Evolutionary conservation across 306 rosid species (phyloP), one percentile per base, ranked within the genome.

Genomic region (Dryas octopetala): DNA sequence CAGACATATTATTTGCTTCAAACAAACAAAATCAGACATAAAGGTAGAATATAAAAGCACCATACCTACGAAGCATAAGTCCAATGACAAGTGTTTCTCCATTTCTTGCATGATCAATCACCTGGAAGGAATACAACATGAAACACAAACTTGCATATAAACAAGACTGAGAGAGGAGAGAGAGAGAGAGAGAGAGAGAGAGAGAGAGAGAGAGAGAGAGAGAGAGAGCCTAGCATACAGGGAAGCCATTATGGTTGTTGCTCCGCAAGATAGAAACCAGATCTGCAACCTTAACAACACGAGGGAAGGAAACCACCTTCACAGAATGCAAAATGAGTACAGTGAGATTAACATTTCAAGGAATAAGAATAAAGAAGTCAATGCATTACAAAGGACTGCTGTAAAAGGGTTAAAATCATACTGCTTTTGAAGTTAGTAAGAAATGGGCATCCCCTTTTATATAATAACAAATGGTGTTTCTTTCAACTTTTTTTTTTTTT

Each of bases 231-330:
- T 19, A 7, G 62, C 97, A 84, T 90, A 95, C 97, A n/a, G 99
- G 99, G 78, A 89, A 95, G 78, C 99, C 99, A 52, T 95, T 92
- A 80, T 95, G 97, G 51, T 82, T 61, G 85, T 95, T 95, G 96
- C 97, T 87, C 79, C 50, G 85, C 74, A 95, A 79, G 83, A 95
- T 95, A 68, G 92, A 84, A 80, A 86, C 87, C 78, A 92, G 78
- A 72, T 95, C 97, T 66, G 99, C 91, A 84, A 95, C 97, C 96
- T 92, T 95, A 61, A 81, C 93, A 74, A 95, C 87, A 44, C 97
- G 97, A 57, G 99, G 97, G 70, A 95, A 77, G 78, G 96, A 91
- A 62, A 88, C 80, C 76, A 95, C 99, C 99, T 92, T 85, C 78
- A 68, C 82, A 68, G 73, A 62, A 15, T 70, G 80, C 78, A 72